Percentiles rank a stretch among this genome's conserved stretches.
These are phyloP conservation scores for Kokia cookei DNA, from an alignment of 441 rosid genomes.

Conservation along the genomic window DNA sequence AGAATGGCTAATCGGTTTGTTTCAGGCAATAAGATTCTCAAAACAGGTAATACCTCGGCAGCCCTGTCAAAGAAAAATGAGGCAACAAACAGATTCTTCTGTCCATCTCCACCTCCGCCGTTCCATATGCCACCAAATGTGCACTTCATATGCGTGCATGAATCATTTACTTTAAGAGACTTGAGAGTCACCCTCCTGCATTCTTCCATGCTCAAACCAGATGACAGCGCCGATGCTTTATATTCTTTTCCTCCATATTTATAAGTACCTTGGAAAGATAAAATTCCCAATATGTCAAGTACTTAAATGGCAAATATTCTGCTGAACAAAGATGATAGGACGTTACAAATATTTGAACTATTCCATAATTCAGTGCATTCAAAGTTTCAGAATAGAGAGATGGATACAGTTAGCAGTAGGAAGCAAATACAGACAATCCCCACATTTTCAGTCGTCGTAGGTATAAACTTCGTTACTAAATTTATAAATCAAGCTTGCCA, in stretches of 20 bases:
- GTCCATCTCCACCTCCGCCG: slow-evolving; percentile 99
- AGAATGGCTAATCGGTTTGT: neutral
- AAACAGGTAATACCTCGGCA: slow-evolving; percentile 60
- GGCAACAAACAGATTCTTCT: slow-evolving; percentile 80
- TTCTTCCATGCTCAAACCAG: slow-evolving; percentile 66
- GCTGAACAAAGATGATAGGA: neutral
- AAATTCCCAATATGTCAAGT: neutral
- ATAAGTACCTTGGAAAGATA: slow-evolving; percentile 50
- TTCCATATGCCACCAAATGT: slow-evolving; percentile 97
- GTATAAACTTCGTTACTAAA: neutral
- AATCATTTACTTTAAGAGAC: slow-evolving; percentile 77
- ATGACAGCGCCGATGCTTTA: slow-evolving; percentile 54
- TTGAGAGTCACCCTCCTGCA: slow-evolving; percentile 62
- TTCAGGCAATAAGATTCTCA: neutral
- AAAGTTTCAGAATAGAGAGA: neutral
- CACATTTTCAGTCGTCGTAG: neutral
- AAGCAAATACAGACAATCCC: neutral
- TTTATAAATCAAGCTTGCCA: neutral
- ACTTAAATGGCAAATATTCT: neutral
- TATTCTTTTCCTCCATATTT: slow-evolving; percentile 65
- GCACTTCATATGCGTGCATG: slow-evolving; percentile 90
- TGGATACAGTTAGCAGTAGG: neutral
- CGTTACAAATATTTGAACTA: neutral
- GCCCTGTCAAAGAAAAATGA: slow-evolving; percentile 98
- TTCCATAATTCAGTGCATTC: neutral